A percentile compares a stretch with the other conserved stretches of the same genome.
These are phyloP conservation scores for Fonsecaea pedrosoi DNA, from an alignment of 2,329 filamentous ascomycete genomes.

Conservation along the genomic window DNA sequence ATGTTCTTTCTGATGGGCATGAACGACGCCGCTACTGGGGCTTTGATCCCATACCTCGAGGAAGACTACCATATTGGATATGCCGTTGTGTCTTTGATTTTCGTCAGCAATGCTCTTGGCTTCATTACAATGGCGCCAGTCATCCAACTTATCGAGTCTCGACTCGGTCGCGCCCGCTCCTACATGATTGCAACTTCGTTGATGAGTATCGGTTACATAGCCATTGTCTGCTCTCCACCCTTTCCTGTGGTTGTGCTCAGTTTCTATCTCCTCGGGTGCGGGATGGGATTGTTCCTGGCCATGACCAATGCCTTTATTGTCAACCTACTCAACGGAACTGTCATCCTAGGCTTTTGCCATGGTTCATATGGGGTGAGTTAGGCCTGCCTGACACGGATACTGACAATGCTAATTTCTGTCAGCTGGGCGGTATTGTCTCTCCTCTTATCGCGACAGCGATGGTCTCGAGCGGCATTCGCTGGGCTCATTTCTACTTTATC, in stretches of 20 bases:
- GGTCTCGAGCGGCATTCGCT: conserved; percentile 65
- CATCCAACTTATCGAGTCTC: conserved; percentile 67
- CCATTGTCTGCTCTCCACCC: conserved; percentile 71
- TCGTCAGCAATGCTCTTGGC: conserved; percentile 76
- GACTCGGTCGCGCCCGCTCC: conserved; percentile 69
- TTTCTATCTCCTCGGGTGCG: conserved; percentile 71
- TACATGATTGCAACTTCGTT: conserved; percentile 65
- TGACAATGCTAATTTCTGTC: conserved; percentile 18
- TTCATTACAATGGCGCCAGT: conserved; percentile 76
- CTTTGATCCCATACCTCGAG: conserved; percentile 82
- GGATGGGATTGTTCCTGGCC: conserved; percentile 59
- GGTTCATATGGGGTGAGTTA: conserved; percentile 54
- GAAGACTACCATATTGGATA: conserved; percentile 77
- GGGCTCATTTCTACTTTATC: conserved; percentile 77
- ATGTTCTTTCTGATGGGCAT: conserved; percentile 73
- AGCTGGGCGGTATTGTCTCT: conserved; percentile 65
- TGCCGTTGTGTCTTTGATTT: conserved; percentile 79
- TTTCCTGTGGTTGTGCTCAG: conserved; percentile 70
- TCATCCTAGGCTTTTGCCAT: conserved; percentile 52
- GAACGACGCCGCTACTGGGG: conserved; percentile 77
- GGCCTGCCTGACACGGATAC: not conserved
- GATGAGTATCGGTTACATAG: conserved; percentile 67
- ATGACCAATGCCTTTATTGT: conserved; percentile 64
- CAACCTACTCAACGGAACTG: conserved; percentile 59
- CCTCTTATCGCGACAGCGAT: conserved; percentile 78